Evolutionary conservation across 495 filamentous ascomycete species (phyloP).

Genomic region (Glarea lozoyensis): DNA sequence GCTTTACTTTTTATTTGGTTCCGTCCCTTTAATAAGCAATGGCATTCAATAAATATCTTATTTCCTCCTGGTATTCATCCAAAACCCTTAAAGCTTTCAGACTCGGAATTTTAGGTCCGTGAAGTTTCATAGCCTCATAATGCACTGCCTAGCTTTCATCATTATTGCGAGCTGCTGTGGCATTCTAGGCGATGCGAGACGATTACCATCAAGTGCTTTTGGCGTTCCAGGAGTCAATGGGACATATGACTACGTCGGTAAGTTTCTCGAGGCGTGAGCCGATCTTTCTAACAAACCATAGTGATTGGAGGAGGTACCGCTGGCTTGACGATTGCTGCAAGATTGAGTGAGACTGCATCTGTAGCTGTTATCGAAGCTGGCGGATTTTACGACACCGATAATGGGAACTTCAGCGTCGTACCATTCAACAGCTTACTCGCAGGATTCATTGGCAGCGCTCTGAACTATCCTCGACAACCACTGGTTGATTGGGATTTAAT

Average conservation of each 20-base stretch:
- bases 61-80: no score
- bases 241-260: slow-evolving; percentile 25
- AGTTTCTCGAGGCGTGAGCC: no score
- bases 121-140: no score
- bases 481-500: slow-evolving; percentile 37
- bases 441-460: slow-evolving; percentile 6
- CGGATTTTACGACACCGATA: slow-evolving; percentile 41
- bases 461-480: slow-evolving; percentile 3
- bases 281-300: no score
- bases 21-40: no score
- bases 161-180: no score
- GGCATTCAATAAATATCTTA: no score
- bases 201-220: slow-evolving; percentile 7
- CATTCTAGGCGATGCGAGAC: no score
- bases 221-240: slow-evolving; percentile 15
- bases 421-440: slow-evolving; percentile 24
- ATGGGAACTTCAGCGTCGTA: slow-evolving; percentile 33
- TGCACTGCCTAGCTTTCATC: no score
- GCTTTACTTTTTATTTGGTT: no score
- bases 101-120: no score
- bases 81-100: no score
- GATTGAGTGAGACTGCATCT: slow-evolving; percentile 31
- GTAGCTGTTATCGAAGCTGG: slow-evolving; percentile 49
- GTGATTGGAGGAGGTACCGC: slow-evolving; percentile 85
- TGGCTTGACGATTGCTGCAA: slow-evolving; percentile 65